phyloP scores from a whole-genome alignment of 1,284 basidiomycete genomes.

The Irpex lacteus region DNA sequence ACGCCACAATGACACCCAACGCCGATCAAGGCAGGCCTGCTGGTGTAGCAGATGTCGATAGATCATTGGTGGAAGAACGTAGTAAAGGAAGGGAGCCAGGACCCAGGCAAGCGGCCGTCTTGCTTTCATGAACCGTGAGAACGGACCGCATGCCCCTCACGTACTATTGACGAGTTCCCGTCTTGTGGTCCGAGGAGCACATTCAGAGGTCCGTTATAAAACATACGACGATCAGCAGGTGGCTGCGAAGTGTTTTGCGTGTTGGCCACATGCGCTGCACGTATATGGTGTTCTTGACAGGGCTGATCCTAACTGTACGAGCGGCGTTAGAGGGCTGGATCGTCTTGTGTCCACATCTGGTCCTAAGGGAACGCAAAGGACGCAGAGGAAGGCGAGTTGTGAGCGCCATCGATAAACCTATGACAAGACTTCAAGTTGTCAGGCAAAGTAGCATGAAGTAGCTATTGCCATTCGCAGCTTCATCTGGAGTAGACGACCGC shows the following conservation, averaged over 20 bases:
- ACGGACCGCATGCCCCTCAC: neutral
- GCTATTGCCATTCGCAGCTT: too few relatives aligned
- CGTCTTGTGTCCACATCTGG: too few relatives aligned
- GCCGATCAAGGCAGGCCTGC: neutral
- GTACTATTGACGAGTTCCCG: neutral
- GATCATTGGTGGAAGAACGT: neutral
- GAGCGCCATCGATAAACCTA: too few relatives aligned
- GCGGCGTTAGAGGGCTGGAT: too few relatives aligned
- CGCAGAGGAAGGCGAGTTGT: too few relatives aligned
- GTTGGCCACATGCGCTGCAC: neutral
- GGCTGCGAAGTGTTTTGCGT: neutral
- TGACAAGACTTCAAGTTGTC: too few relatives aligned
- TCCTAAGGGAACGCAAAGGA: too few relatives aligned
- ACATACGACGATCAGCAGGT: neutral
- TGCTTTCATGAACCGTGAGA: neutral
- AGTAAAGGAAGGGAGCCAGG: neutral
- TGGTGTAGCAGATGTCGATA: neutral
- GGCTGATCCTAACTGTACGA: neutral
- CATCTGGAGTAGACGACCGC: too few relatives aligned
- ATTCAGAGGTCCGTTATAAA: neutral
- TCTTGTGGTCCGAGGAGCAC: neutral
- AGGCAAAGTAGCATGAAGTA: too few relatives aligned
- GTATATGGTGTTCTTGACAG: neutral
- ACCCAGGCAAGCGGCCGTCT: neutral
- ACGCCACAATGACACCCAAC: neutral